Conservation (phyloP, 2,329 filamentous ascomycete species). For the Epichloe festucae region DNA sequence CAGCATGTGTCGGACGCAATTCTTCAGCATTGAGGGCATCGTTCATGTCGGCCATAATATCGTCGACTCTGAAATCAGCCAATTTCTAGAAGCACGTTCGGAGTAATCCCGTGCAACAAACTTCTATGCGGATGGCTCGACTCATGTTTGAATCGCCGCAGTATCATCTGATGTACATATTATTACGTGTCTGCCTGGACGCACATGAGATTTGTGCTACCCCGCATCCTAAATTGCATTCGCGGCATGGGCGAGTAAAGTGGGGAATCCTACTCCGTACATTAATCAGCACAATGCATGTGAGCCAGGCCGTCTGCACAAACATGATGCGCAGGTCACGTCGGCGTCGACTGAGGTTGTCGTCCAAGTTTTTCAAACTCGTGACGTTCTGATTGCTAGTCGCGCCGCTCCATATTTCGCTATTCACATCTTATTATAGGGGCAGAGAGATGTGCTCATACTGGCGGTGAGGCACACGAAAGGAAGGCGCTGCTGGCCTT, state of each 20-base stretch:
- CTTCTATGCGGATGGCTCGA: too few species aligned
- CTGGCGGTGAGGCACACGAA: neutral
- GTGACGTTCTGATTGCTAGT: too few species aligned
- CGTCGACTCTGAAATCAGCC: too few species aligned
- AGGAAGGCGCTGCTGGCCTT: too few species aligned
- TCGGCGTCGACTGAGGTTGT: neutral
- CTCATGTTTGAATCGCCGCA: too few species aligned
- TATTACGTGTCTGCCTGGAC: neutral
- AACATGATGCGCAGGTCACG: neutral
- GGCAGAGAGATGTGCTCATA: neutral
- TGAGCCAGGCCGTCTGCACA: neutral
- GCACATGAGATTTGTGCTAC: slow-evolving; percentile 1
- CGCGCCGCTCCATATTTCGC: too few species aligned
- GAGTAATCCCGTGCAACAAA: too few species aligned
- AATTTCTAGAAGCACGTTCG: too few species aligned
- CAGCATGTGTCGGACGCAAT: too few species aligned
- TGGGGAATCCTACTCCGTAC: neutral
- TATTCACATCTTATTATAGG: neutral
- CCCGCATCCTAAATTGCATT: slow-evolving; percentile 4
- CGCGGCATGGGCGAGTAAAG: slow-evolving; percentile 7
- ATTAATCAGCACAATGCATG: neutral
- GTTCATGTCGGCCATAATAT: too few species aligned
- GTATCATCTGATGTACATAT: too few species aligned
- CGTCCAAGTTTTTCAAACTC: neutral
- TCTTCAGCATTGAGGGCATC: too few species aligned